phyloP scores from a whole-genome alignment of 495 filamentous ascomycete genomes.

The Talaromyces thailandensis region DNA sequence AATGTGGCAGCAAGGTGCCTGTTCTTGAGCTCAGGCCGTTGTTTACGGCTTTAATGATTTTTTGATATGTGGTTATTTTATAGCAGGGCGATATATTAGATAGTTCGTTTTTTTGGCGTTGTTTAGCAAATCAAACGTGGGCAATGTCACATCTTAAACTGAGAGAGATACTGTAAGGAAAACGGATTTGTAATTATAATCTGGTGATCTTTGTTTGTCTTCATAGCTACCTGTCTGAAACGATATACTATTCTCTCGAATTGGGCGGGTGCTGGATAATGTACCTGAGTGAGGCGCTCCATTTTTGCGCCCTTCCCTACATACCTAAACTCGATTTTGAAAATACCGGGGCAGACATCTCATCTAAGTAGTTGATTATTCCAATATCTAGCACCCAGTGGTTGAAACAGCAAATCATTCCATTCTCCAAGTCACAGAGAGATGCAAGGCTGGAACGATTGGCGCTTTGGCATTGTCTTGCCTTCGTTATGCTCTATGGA shows the following conservation, averaged over 20 bases:
- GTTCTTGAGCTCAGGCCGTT: constrained; percentile 9
- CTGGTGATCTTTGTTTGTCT: background rate
- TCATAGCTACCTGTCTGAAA: background rate
- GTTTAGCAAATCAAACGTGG: background rate
- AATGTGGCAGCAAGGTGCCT: constrained; percentile 61
- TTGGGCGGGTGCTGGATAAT: no score
- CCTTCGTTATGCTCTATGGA: background rate
- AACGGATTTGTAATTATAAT: background rate
- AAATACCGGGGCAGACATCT: background rate
- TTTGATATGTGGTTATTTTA: background rate
- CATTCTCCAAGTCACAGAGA: background rate
- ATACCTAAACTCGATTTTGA: background rate
- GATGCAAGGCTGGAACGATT: background rate
- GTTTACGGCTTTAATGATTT: background rate
- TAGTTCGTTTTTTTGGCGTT: background rate
- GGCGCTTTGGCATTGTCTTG: background rate
- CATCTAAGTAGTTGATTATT: background rate
- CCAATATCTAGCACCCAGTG: background rate
- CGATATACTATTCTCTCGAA: background rate
- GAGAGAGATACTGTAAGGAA: background rate
- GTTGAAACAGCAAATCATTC: no score
- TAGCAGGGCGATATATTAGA: background rate
- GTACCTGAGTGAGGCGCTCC: no score
- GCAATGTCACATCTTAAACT: background rate
- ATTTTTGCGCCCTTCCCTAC: no score